phyloP scores from a whole-genome alignment of 2,329 filamentous ascomycete species.

The Exophiala oligosperma region DNA sequence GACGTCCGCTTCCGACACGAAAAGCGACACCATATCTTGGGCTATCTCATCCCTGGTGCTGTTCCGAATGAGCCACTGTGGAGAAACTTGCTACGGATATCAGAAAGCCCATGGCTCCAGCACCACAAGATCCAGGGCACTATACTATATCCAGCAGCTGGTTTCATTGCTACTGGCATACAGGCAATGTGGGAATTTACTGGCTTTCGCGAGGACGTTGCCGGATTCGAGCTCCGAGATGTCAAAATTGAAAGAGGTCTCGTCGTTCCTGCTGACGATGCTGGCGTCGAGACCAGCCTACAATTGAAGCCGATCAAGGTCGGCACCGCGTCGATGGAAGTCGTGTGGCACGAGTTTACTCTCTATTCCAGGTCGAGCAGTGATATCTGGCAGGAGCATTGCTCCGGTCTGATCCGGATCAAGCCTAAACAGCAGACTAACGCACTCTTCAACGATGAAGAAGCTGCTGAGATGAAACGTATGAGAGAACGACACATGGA shows the following conservation, averaged over 20 bases:
- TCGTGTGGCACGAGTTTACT: constrained; percentile 6
- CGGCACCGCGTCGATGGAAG: neutral
- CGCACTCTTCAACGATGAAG: constrained; percentile 5
- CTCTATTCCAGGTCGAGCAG: constrained; percentile 3
- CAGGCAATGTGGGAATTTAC: constrained; percentile 12
- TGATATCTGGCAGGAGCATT: constrained; percentile 8
- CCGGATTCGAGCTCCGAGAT: constrained; percentile 17
- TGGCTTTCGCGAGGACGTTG: neutral
- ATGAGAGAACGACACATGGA: neutral
- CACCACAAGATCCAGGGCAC: constrained; percentile 31
- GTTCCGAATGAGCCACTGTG: constrained; percentile 27
- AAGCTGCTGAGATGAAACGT: neutral
- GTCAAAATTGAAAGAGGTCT: constrained; percentile 15
- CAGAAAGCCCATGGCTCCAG: constrained; percentile 34
- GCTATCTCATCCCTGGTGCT: constrained; percentile 5
- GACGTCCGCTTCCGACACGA: constrained; percentile 42
- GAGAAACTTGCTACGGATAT: constrained; percentile 32
- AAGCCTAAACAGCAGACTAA: constrained; percentile 1
- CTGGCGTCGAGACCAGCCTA: constrained; percentile 20
- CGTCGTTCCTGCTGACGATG: constrained; percentile 11
- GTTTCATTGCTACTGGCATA: constrained; percentile 32
- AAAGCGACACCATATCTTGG: constrained; percentile 32
- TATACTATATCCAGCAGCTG: constrained; percentile 34
- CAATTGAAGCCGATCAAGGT: constrained; percentile 12
- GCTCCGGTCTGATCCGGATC: constrained; percentile 3